A percentile compares a stretch with the other conserved stretches of the same genome.
These are phyloP conservation scores for Pichia membranifaciens DNA, from an alignment of 805 yeast species.

Conservation along the genomic window DNA sequence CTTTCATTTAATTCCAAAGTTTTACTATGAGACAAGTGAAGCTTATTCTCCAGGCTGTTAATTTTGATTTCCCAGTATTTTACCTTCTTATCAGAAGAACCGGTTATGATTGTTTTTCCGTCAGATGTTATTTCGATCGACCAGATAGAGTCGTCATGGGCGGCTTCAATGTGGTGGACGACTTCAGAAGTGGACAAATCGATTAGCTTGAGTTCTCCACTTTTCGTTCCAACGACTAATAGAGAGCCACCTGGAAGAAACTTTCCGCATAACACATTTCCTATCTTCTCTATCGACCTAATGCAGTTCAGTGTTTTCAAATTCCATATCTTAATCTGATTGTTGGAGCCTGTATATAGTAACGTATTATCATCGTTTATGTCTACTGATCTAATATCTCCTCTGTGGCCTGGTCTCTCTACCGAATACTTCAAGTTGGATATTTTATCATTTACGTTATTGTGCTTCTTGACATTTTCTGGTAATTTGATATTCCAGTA, in stretches of 20 bases:
- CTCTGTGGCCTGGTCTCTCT: conserved; percentile 81
- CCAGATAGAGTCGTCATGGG: conserved; percentile 81
- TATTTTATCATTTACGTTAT: conserved; percentile 34
- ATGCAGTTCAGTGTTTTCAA: conserved; percentile 64
- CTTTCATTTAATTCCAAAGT: conserved; percentile 86
- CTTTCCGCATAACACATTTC: conserved; percentile 73
- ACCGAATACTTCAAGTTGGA: conserved; percentile 47
- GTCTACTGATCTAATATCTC: conserved; percentile 80
- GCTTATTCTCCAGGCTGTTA: conserved; percentile 49
- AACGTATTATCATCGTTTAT: conserved; percentile 75
- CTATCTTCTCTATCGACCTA: conserved; percentile 75
- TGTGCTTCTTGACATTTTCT: conserved; percentile 49
- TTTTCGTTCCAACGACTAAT: conserved; percentile 81
- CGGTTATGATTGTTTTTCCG: conserved; percentile 81
- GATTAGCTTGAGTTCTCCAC: conserved; percentile 76
- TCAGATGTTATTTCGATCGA: conserved; percentile 80
- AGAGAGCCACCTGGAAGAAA: conserved; percentile 90
- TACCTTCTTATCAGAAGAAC: conserved; percentile 87
- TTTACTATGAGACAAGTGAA: conserved; percentile 66
- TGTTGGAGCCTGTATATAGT: conserved; percentile 86
- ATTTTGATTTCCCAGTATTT: conserved; percentile 85
- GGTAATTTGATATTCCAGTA: conserved; percentile 54
- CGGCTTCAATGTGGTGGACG: conserved; percentile 62
- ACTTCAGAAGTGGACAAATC: conserved; percentile 81
- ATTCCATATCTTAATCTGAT: conserved; percentile 86